A percentile compares a stretch with the other conserved stretches of the same genome.
Evolutionary conservation across 495 filamentous ascomycete genomes (phyloP).

Genomic region (Podospora appendiculata): DNA sequence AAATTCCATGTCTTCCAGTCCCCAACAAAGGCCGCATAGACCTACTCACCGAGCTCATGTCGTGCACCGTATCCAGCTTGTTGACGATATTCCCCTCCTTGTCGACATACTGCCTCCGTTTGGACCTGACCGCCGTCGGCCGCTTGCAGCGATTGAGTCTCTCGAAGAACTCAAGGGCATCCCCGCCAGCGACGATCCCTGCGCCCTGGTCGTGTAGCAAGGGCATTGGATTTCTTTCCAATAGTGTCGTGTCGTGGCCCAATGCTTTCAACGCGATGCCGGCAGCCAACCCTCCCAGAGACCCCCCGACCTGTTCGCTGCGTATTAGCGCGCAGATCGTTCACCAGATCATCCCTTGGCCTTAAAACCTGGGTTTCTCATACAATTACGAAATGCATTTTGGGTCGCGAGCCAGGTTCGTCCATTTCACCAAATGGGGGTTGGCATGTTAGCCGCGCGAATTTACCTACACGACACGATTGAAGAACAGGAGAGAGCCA

Average conservation of each 20-base stretch:
- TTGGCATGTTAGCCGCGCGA: no score
- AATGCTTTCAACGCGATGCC: conserved; percentile 43
- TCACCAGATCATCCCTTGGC: not conserved
- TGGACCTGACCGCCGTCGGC: conserved; percentile 26
- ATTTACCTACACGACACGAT: no score
- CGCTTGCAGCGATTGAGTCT: conserved; percentile 29
- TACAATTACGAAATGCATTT: conserved; percentile 27
- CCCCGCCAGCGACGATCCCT: conserved; percentile 42
- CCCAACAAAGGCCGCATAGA: not conserved
- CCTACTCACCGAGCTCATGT: conserved; percentile 31
- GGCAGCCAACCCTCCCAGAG: conserved; percentile 35
- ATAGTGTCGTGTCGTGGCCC: conserved; percentile 42
- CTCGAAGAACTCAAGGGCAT: conserved; percentile 25
- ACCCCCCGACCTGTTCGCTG: conserved; percentile 36
- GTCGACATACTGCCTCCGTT: conserved; percentile 36
- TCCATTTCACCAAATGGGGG: no score
- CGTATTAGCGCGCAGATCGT: not conserved
- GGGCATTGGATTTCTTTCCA: conserved; percentile 40
- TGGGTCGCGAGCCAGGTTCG: not conserved
- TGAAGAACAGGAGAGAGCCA: no score
- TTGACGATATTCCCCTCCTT: conserved; percentile 33
- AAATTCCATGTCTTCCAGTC: no score
- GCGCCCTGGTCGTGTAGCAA: conserved; percentile 49
- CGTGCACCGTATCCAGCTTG: conserved; percentile 30
- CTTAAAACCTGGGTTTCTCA: not conserved